Base-by-base conservation (phyloP, 257 asterid species). In the Solanum raphanifolium region DNA sequence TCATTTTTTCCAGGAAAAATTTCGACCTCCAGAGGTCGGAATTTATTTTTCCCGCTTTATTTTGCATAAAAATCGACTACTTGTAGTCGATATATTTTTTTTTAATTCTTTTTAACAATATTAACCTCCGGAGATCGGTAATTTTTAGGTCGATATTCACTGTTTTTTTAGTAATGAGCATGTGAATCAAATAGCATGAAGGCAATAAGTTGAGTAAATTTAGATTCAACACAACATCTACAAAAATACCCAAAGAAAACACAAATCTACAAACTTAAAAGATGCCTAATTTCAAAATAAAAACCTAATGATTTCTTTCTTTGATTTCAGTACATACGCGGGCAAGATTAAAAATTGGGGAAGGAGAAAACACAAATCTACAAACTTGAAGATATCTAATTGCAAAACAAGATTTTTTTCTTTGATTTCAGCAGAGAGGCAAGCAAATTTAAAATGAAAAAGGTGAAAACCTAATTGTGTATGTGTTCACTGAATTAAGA, bases 81-180 rank as follows among this genome's bases (percentile, higher is more conserved):
- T 39, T 39, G 43, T 9, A 39, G 46, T 39, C 3, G 4, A 4
- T 39, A 7, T 38, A 39, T 39, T 39, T 9, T 39, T 2, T 38
- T 39, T 9, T 39, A 8, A 41, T 41, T 41, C 46, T 41, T 41
- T 41, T 41, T 41, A 41, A 41, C 46, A 41, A 10, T 41, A 41
- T 0, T 0, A 13, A 10, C 4, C 13, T 39, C 12, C 46, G 46
- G 1, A 39, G 4, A 1, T 39, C 0, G 46, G 0, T 39, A 39
- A 39, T 39, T 9, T 39, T 39, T 10, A 41, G 13, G 4, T 41
- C 13, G 46, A 0, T 3, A 41, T 41, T 41, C 46, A 41, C 13
- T 41, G 13, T 41, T 41, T 41, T 41, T 3, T 41, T 10, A 39
- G 13, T 41, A 41, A 4, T 41, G 13, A 41, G 46, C 13, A 16